Conservation (phyloP, 305 asterid genomes). For the Ilex paraguariensis region DNA sequence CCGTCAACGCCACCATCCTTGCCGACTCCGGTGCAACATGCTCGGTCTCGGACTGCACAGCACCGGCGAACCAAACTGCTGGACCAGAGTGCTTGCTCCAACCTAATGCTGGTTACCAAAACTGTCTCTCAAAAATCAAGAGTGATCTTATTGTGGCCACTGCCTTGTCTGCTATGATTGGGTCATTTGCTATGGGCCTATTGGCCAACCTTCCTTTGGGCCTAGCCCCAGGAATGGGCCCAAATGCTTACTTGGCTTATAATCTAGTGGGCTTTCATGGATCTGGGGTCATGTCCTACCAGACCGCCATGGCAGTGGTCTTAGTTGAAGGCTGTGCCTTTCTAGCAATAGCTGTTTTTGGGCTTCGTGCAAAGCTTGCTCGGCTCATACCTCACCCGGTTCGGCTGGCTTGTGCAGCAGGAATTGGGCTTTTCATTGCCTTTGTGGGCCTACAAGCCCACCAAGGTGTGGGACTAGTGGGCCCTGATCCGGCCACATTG, state of each 20-base stretch:
- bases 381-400: constrained; percentile 51
- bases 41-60: constrained; percentile 36
- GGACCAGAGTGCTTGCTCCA: constrained; percentile 37
- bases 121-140: constrained; percentile 44
- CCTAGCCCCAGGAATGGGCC: constrained; percentile 80
- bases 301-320: constrained; percentile 62
- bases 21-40: constrained; percentile 68
- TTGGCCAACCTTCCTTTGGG: constrained; percentile 69
- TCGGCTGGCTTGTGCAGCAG: constrained; percentile 49
- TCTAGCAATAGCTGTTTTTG: constrained; percentile 45
- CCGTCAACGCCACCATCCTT: constrained; percentile 65
- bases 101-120: constrained; percentile 48
- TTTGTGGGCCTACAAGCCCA: constrained; percentile 64
- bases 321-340: constrained; percentile 58
- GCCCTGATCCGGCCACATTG: constrained; percentile 51
- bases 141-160: constrained; percentile 67
- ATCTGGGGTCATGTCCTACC: constrained; percentile 46
- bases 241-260: constrained; percentile 63
- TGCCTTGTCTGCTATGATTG: constrained; percentile 59
- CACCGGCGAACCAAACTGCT: constrained; percentile 16
- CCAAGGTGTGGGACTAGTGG: constrained; percentile 64
- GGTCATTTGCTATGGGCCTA: constrained; percentile 64
- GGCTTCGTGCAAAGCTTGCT: constrained; percentile 70
- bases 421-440: constrained; percentile 67
- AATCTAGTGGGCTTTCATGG: constrained; percentile 76